Percentiles rank a stretch among this genome's conserved stretches.
phyloP scores from a whole-genome alignment of 257 asterid species.

The Jacaranda mimosifolia region DNA sequence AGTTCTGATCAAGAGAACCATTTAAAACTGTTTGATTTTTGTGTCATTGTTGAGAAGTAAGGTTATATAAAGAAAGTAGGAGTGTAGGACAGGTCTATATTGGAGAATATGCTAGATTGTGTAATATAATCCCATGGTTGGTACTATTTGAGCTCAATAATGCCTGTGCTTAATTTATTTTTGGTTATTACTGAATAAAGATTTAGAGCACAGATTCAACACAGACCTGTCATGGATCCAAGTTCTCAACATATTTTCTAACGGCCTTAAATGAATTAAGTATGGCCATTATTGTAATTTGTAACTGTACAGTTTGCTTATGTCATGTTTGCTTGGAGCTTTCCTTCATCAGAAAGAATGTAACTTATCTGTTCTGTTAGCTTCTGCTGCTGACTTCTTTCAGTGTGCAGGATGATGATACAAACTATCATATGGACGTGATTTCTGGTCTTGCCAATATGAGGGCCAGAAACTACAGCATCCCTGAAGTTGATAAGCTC shows the following conservation, averaged over 20 bases:
- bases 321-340: neutral
- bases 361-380: neutral
- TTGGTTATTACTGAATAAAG: neutral
- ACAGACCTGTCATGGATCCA: neutral
- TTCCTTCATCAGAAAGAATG: neutral
- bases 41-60: neutral
- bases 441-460: constrained; percentile 57
- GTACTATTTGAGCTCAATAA: neutral
- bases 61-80: neutral
- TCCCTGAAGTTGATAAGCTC: constrained; percentile 61
- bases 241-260: neutral
- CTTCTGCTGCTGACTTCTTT: constrained; percentile 13
- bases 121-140: neutral
- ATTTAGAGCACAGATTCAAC: neutral
- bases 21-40: neutral
- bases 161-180: neutral
- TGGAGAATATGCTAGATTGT: neutral
- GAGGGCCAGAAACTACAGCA: constrained; percentile 60
- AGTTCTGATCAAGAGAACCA: neutral
- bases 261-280: neutral
- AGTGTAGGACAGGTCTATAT: neutral
- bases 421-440: constrained; percentile 57
- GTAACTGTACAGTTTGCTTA: neutral
- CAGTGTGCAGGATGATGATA: constrained; percentile 51
- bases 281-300: neutral